These are phyloP conservation scores for Aureobasidium leucospermi DNA, from an alignment of 2,329 filamentous ascomycete species.

Conservation along the genomic window DNA sequence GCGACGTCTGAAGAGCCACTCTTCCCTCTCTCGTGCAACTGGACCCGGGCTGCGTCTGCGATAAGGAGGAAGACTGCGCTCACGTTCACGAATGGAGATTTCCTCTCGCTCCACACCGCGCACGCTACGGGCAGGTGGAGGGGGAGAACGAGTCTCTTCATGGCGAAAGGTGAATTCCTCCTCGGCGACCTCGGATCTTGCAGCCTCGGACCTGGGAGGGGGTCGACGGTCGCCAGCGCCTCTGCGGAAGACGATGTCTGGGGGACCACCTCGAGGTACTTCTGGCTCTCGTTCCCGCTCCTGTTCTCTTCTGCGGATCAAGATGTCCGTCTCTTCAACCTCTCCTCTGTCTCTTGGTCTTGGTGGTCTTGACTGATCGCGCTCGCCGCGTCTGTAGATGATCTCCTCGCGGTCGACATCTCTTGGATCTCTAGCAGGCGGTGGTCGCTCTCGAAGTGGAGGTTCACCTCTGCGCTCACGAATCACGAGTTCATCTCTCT, in stretches of 20 bases:
- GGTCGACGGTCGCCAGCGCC: constrained; percentile 16
- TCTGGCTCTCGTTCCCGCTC: constrained; percentile 7
- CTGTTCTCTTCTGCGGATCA: constrained; percentile 20
- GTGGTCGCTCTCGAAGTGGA: constrained; percentile 17
- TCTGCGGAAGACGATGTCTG: constrained; percentile 30
- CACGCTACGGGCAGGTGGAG: constrained; percentile 15
- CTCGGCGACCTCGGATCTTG: constrained; percentile 16
- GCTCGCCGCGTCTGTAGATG: constrained; percentile 19
- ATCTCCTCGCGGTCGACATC: constrained; percentile 20
- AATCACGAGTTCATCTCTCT: constrained; percentile 36
- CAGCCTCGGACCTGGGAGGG: constrained; percentile 8
- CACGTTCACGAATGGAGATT: constrained; percentile 29
- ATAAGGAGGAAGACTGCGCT: constrained; percentile 27
- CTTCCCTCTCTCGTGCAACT: constrained; percentile 28
- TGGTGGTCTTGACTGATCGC: constrained; percentile 25
- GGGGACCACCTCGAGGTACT: constrained; percentile 8
- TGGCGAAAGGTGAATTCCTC: constrained; percentile 18
- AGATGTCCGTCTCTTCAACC: constrained; percentile 15
- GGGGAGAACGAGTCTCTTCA: constrained; percentile 16
- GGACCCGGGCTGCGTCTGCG: constrained; percentile 27
- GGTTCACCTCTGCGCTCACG: constrained; percentile 24
- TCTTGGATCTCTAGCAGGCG: constrained; percentile 16
- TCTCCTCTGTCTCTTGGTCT: constrained; percentile 15
- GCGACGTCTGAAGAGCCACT: constrained; percentile 31
- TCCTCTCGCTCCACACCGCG: constrained; percentile 22